Evolutionary conservation across 116 monocot genomes (phyloP).

Genomic region (Zostera marina): DNA sequence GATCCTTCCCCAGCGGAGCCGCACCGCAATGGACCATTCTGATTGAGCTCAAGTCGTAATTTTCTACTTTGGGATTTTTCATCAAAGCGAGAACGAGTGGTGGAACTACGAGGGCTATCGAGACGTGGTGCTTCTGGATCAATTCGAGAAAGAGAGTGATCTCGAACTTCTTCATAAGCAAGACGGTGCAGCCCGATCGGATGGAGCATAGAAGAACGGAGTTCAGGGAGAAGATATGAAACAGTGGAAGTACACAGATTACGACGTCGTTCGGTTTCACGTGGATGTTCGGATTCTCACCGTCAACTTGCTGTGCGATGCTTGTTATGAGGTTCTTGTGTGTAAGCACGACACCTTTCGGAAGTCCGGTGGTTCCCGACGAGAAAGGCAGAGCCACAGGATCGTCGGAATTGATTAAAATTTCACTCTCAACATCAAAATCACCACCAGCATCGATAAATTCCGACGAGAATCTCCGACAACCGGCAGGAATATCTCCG

Average conservation of each 20-base stretch:
- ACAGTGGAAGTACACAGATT: slow-evolving; percentile 79
- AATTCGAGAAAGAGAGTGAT: slow-evolving; percentile 43
- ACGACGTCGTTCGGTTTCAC: slow-evolving; percentile 40
- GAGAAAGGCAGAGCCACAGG: slow-evolving; percentile 64
- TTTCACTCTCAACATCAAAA: slow-evolving; percentile 12
- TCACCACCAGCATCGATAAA: slow-evolving; percentile 7
- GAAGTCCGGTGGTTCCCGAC: slow-evolving; percentile 68
- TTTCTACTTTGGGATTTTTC: slow-evolving; percentile 53
- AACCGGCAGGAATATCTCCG: slow-evolving; percentile 29
- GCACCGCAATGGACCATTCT: slow-evolving; percentile 67
- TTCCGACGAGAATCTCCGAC: slow-evolving; percentile 21
- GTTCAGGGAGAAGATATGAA: slow-evolving; percentile 82
- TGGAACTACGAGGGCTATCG: slow-evolving; percentile 75
- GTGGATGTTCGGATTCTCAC: slow-evolving; percentile 60
- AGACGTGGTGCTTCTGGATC: slow-evolving; percentile 41
- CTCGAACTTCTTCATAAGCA: slow-evolving; percentile 77
- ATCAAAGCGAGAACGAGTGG: slow-evolving; percentile 64
- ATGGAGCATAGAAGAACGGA: slow-evolving; percentile 67
- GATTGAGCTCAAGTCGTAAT: slow-evolving; percentile 52
- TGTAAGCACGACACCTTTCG: slow-evolving; percentile 66
- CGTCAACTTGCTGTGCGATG: slow-evolving; percentile 72
- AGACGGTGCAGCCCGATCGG: slow-evolving; percentile 54
- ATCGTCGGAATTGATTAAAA: slow-evolving; percentile 10
- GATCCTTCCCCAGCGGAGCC: slow-evolving; percentile 82
- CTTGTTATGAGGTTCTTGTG: slow-evolving; percentile 40